Evolutionary conservation across 352 stramenopile genomes (phyloP), one percentile per base, ranked within the genome.

Genomic region (Phytophthora cryptogea): DNA sequence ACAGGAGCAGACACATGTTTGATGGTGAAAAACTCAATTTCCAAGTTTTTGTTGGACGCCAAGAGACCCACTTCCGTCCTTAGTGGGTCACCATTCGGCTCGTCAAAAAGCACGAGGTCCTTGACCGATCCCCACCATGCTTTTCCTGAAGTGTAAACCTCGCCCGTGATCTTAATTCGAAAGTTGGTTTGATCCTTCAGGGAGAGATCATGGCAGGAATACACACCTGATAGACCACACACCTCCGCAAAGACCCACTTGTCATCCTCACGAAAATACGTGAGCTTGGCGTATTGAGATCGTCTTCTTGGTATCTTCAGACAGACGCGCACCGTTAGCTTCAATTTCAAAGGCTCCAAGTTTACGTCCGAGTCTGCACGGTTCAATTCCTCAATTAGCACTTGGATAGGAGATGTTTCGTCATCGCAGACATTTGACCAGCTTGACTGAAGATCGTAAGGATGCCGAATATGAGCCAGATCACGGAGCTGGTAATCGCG

Each of bases 361-460:
- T 30, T 13, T 10, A 40, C 28, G 17, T 27, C 31, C 16, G 50
- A 40, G n/a, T 42, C 28, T 31, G 39, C 39, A 42, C 13, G 28
- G 14, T 30, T 30, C 26, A 57, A 39, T 20, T 39, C 36, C 28
- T 28, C 17, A 20, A 57, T 57, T 13, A 57, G 26, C 11, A 37
- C 23, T 30, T 31, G 20, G 9, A 39, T 46, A 11, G 16, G 5
- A 9, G 35, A 26, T 16, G 39, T 14, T 13, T 30, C 27, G n/a
- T 44, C 26, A 16, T 30, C 17, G 27, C 49, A 57, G 14, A 48
- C 37, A 17, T 57, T 57, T 5, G 49, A 57, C 36, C 49, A 57
- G 9, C 49, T 37, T 31, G 49, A 47, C 37, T 16, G 14, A 27
- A 46, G 10, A 20, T 46, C 36, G 4, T 10, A 7, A 28, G 37